These are phyloP conservation scores for Phytophthora tentaculata DNA, from an alignment of 352 stramenopile genomes.

Conservation along the genomic window DNA sequence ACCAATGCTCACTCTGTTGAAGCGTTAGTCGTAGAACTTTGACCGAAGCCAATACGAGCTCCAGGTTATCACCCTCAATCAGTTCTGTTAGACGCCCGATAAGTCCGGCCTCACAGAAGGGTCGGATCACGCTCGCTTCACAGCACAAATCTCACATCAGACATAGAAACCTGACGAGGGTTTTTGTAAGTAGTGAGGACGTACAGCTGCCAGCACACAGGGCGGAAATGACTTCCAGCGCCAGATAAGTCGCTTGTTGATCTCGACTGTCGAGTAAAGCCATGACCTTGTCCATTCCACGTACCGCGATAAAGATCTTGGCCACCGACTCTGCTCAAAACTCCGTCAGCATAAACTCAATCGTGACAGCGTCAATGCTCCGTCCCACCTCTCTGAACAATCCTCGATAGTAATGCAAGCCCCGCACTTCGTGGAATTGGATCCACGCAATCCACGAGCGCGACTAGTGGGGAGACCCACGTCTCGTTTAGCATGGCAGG, in stretches of 20 bases:
- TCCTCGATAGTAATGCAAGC: conserved; percentile 58
- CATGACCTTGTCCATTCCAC: conserved; percentile 61
- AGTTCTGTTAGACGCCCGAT: conserved; percentile 43
- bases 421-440: conserved; percentile 50
- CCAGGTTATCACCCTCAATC: conserved; percentile 34
- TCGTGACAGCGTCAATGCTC: neutral
- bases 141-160: neutral
- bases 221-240: conserved; percentile 58
- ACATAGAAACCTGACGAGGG: neutral
- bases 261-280: conserved; percentile 39
- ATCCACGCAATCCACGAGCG: conserved; percentile 60
- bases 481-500: conserved; percentile 65
- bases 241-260: conserved; percentile 45
- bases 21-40: conserved; percentile 62
- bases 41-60: conserved; percentile 53
- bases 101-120: conserved; percentile 56
- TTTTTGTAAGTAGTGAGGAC: conserved; percentile 4
- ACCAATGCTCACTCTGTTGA: conserved; percentile 41
- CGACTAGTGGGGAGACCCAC: conserved; percentile 71
- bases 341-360: neutral
- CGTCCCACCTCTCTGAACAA: conserved; percentile 49
- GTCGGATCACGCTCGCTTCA: conserved; percentile 45
- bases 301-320: conserved; percentile 55
- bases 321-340: conserved; percentile 41
- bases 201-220: conserved; percentile 58